Evolutionary conservation across 352 stramenopile species (phyloP).

Genomic region (Globisporangium rhizosaccharum): DNA sequence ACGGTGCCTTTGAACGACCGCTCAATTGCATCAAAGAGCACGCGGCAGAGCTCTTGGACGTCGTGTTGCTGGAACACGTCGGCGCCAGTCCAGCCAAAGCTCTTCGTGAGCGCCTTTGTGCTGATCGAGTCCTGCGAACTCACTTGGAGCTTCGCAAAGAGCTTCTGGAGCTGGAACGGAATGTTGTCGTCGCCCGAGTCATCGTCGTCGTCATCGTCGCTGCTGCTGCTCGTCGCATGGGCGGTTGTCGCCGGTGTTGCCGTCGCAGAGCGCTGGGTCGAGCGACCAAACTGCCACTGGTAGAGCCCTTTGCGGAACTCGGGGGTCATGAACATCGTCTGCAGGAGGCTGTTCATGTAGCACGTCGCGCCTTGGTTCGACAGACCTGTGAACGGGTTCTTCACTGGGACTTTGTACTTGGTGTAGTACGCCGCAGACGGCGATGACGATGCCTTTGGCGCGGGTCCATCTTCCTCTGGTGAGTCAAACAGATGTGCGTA

Average conservation of each 20-base stretch:
- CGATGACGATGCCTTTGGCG: constrained; percentile 12
- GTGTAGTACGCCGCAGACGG: constrained; percentile 10
- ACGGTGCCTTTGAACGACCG: constrained; percentile 81
- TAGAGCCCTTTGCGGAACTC: constrained; percentile 85
- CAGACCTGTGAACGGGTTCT: constrained; percentile 68
- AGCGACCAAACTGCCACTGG: constrained; percentile 34
- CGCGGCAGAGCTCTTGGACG: constrained; percentile 87
- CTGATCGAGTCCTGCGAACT: constrained; percentile 65
- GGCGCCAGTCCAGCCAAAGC: constrained; percentile 87
- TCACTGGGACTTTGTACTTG: neutral
- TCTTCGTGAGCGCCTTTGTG: constrained; percentile 86
- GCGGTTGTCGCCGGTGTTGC: constrained; percentile 16
- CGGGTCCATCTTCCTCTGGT: constrained; percentile 11
- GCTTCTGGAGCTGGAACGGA: constrained; percentile 86
- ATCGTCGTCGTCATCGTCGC: constrained; percentile 25
- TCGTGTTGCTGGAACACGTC: constrained; percentile 91
- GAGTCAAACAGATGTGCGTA: constrained; percentile 60
- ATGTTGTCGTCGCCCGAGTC: constrained; percentile 76
- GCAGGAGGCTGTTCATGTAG: constrained; percentile 92
- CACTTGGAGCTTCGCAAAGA: constrained; percentile 89
- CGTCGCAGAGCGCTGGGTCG: constrained; percentile 4
- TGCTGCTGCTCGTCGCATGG: constrained; percentile 13
- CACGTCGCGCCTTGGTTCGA: constrained; percentile 91
- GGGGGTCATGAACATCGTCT: constrained; percentile 90
- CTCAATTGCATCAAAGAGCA: constrained; percentile 90